These are phyloP conservation scores for Nitzschia sp. DNA, from an alignment of 108 stramenopile species.

Conservation along the genomic window DNA sequence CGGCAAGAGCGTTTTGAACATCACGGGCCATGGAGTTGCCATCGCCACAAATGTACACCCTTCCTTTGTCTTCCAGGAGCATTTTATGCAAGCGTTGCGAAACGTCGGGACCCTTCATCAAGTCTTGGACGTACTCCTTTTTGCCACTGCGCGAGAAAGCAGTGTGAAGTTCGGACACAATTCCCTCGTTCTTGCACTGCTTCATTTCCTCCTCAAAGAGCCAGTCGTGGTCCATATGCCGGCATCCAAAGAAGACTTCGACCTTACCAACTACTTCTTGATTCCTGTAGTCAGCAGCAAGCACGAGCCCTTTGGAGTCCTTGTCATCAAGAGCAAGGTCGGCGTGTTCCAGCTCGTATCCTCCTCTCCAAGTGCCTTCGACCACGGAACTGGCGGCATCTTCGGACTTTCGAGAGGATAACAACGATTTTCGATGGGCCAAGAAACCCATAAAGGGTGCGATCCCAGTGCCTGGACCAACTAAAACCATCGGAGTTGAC, in stretches of 20 bases:
- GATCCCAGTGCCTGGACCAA: slow-evolving; percentile 99
- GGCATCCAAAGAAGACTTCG: slow-evolving; percentile 97
- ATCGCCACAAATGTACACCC: slow-evolving; percentile 92
- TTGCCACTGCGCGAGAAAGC: slow-evolving; percentile 90
- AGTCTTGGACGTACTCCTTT: slow-evolving; percentile 86
- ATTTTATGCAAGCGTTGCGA: slow-evolving; percentile 43
- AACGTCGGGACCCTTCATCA: slow-evolving; percentile 49
- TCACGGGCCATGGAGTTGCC: slow-evolving; percentile 93
- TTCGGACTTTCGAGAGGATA: slow-evolving; percentile 34
- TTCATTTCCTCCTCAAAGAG: slow-evolving; percentile 89
- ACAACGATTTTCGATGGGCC: slow-evolving; percentile 68
- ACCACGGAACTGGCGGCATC: slow-evolving; percentile 58
- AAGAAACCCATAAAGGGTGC: slow-evolving; percentile 97
- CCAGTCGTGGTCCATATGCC: slow-evolving; percentile 87
- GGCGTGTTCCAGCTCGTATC: slow-evolving; percentile 75
- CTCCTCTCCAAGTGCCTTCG: slow-evolving; percentile 81
- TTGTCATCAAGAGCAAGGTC: slow-evolving; percentile 57
- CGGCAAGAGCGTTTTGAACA: slow-evolving; percentile 76
- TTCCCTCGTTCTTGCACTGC: slow-evolving; percentile 55
- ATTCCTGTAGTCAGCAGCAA: slow-evolving; percentile 64
- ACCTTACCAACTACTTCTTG: slow-evolving; percentile 55
- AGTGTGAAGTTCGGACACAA: slow-evolving; percentile 71
- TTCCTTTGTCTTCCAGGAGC: slow-evolving; percentile 61
- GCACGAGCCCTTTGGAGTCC: slow-evolving; percentile 54
- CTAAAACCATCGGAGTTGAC: slow-evolving; percentile 83